A percentile compares a stretch with the other conserved stretches of the same genome.
Conservation (phyloP, 2,329 filamentous ascomycete species). For the Dendryphion nanum region DNA sequence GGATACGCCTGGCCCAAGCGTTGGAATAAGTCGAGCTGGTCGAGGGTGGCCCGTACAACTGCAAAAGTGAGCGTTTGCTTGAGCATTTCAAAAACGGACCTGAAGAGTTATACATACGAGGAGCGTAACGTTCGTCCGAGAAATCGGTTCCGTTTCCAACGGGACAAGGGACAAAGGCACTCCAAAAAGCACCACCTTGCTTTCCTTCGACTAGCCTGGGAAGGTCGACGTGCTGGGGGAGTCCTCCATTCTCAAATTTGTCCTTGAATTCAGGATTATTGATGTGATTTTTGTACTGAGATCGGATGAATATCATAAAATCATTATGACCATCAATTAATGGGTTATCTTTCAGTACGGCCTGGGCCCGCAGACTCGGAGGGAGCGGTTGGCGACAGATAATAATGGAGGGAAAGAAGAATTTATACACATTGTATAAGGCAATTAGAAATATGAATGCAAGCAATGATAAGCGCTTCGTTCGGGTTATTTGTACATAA, state of each 20-base stretch:
- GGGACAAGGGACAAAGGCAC: constrained; percentile 78
- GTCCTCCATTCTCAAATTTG: constrained; percentile 68
- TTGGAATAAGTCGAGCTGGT: constrained; percentile 72
- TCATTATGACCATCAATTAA: constrained; percentile 78
- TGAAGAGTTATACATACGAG: constrained; percentile 54
- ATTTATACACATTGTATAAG: too few relatives aligned
- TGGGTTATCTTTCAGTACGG: constrained; percentile 39
- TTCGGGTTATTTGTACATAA: too few relatives aligned
- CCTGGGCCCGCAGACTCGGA: too few relatives aligned
- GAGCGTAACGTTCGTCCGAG: constrained; percentile 68
- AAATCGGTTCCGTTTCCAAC: constrained; percentile 65
- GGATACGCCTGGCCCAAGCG: constrained; percentile 65
- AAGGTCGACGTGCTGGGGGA: constrained; percentile 74
- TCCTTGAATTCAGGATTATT: constrained; percentile 71
- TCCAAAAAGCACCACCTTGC: constrained; percentile 90
- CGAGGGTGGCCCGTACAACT: constrained; percentile 66
- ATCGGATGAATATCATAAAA: constrained; percentile 71
- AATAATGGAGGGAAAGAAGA: too few relatives aligned
- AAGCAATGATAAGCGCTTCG: too few relatives aligned
- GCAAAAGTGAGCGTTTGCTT: constrained; percentile 14
- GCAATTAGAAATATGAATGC: too few relatives aligned
- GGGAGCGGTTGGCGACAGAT: too few relatives aligned
- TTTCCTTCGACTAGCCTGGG: constrained; percentile 69
- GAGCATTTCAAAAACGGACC: too few relatives aligned
- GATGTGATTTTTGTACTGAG: constrained; percentile 71